These are phyloP conservation scores for Cutaneotrichosporon cavernicola DNA, from an alignment of 1,284 basidiomycete species.

Conservation along the genomic window DNA sequence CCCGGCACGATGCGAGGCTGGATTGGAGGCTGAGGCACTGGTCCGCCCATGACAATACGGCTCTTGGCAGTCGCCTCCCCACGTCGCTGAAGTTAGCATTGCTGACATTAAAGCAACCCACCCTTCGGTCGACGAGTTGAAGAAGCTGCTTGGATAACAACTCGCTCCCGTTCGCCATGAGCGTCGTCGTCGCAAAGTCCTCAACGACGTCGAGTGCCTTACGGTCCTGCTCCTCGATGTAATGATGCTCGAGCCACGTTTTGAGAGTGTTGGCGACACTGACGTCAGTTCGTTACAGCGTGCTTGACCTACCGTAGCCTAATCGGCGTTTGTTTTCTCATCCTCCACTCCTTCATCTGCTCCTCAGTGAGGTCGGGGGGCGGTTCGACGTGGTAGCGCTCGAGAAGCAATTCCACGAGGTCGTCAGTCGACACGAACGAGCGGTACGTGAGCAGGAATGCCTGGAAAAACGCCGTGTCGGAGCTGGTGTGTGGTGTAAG, in stretches of 20 bases:
- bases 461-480: constrained; percentile 70
- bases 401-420: constrained; percentile 79
- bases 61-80: constrained; percentile 25
- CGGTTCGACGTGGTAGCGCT: constrained; percentile 75
- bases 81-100: constrained; percentile 51
- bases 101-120: neutral
- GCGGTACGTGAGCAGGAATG: constrained; percentile 96
- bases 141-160: constrained; percentile 71
- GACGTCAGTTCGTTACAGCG: constrained; percentile 5
- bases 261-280: constrained; percentile 82
- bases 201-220: constrained; percentile 75
- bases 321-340: constrained; percentile 84
- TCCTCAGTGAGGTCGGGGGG: constrained; percentile 65
- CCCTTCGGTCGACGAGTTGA: constrained; percentile 67
- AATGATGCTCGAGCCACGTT: constrained; percentile 74
- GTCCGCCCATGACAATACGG: constrained; percentile 9
- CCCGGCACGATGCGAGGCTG: constrained; percentile 21
- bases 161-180: constrained; percentile 55
- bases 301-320: constrained; percentile 67
- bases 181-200: constrained; percentile 69
- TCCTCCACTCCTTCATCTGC: constrained; percentile 78
- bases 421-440: constrained; percentile 87
- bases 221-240: constrained; percentile 75
- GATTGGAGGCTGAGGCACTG: constrained; percentile 13
- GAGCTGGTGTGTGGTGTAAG: constrained; percentile 82